Base-by-base conservation (phyloP, 305 asterid species). In the Fraxinus greggii region DNA sequence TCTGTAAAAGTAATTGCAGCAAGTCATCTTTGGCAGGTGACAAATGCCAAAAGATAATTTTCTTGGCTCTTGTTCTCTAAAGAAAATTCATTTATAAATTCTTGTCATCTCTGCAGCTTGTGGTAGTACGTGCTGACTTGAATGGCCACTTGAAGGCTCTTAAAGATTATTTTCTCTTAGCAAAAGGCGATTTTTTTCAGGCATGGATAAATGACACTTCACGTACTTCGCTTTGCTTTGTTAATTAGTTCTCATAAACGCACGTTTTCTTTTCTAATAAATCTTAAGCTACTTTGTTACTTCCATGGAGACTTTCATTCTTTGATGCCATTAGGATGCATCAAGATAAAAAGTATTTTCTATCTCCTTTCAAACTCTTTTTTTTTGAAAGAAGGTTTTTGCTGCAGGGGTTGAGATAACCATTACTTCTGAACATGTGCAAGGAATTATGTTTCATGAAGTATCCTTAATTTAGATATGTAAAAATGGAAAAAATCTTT, bases 21-120 rank as follows among this genome's bases (percentile, higher is more conserved):
- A n/a, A 92, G 92, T 90, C 98, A 92, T 90, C 99, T 97, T 88
- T 95, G 99, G 98, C 98, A 97, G 99, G 98, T 94, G 80, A 76
- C 79, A 74, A 78, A 75, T 85, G 84, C 80, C 79, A 74, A 87
- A 80, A 73, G 70, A 48, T 85, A 56, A 33, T 80, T 35, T 65
- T 38, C 28, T 56, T 56, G 67, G 67, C 67, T 72, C 75, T 79
- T 78, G 65, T 6, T 75, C 72, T 82, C 85, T 78, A 77, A 70
- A 67, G 63, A 48, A 79, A 78, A 63, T 63, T 78, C 80, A 78
- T 81, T 69, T 80, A 80, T 79, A 56, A 40, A 13, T 79, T 81
- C 84, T 79, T 75, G 59, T 82, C 83, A 77, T 84, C 74, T 87
- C 77, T 87, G 90, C 95, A 97, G 99, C 98, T 97, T 85, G 97